Evolutionary conservation across 371 early-diverging fungal genomes (phyloP).

Genomic region (Coemansia sp.): DNA sequence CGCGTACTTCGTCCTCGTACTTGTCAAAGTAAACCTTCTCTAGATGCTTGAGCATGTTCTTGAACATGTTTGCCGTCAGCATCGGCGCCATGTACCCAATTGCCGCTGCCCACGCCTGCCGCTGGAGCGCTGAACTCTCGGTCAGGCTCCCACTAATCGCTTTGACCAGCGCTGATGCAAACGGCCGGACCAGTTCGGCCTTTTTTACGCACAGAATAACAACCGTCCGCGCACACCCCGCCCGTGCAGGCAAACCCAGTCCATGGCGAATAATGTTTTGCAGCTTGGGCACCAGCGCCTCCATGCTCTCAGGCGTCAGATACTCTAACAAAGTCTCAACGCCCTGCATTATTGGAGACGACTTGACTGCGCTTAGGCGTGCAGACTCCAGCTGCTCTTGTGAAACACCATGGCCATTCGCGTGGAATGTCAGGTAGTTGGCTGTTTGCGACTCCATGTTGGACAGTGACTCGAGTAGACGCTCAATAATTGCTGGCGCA

Average conservation of each 20-base stretch:
- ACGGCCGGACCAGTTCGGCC: conserved; percentile 59
- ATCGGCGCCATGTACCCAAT: conserved; percentile 73
- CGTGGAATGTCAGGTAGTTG: conserved; percentile 90
- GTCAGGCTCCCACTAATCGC: conserved; percentile 71
- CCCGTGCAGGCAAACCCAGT: conserved; percentile 86
- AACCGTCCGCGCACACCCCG: conserved; percentile 84
- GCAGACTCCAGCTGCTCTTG: conserved; percentile 81
- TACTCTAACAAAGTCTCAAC: conserved; percentile 76
- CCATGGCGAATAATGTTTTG: conserved; percentile 74
- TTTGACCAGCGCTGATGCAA: conserved; percentile 70
- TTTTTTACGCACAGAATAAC: conserved; percentile 71
- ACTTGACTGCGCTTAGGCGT: conserved; percentile 59
- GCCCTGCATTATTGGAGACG: conserved; percentile 70
- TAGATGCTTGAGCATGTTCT: conserved; percentile 66
- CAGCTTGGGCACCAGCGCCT: conserved; percentile 65
- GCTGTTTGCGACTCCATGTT: conserved; percentile 70
- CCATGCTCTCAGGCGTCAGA: conserved; percentile 62
- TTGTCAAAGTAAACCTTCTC: conserved; percentile 70
- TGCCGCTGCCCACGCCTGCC: conserved; percentile 82
- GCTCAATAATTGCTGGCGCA: conserved; percentile 67
- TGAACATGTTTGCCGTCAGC: conserved; percentile 61
- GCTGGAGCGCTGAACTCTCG: conserved; percentile 76
- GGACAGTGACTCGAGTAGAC: conserved; percentile 78
- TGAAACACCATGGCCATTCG: conserved; percentile 82
- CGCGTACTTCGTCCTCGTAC: conserved; percentile 71